Evolutionary conservation across 768 basidiomycete genomes (phyloP).

Genomic region (Mycena vulgaris): DNA sequence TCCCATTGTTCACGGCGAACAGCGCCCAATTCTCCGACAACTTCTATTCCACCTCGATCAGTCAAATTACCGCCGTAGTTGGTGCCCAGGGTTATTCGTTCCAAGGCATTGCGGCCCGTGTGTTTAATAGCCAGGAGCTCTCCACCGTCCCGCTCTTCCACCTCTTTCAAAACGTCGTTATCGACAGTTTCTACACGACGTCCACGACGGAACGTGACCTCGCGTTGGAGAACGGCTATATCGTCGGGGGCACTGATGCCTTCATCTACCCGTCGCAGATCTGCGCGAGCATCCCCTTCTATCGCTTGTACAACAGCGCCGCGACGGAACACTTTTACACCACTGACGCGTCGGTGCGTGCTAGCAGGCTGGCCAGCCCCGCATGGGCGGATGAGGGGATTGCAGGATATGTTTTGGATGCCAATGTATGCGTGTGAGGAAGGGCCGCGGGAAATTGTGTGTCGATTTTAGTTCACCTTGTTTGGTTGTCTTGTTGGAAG

Average conservation of each 20-base stretch:
- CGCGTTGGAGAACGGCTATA: not conserved
- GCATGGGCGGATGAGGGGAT: constrained; percentile 12
- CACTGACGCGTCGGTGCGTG: not conserved
- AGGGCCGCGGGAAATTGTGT: too few relatives aligned
- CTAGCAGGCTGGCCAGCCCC: not conserved
- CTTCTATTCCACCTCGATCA: not conserved
- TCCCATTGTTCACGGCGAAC: not conserved
- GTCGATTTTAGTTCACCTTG: too few relatives aligned
- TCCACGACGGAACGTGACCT: not conserved
- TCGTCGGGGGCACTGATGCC: not conserved
- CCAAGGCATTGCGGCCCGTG: constrained; percentile 8
- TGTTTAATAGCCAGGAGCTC: constrained; percentile 14
- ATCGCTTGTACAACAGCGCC: constrained; percentile 12
- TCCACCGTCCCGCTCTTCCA: constrained; percentile 15
- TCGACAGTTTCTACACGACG: constrained; percentile 9
- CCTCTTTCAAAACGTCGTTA: not conserved
- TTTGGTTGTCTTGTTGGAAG: too few relatives aligned
- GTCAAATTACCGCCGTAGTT: constrained; percentile 6
- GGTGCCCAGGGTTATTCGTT: constrained; percentile 10
- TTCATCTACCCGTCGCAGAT: constrained; percentile 12
- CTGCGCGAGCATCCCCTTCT: constrained; percentile 14
- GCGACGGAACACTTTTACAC: constrained; percentile 21
- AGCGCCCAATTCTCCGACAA: not conserved
- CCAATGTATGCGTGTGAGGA: constrained; percentile 1
- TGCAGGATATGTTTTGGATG: constrained; percentile 13